phyloP scores from a whole-genome alignment of 768 basidiomycete species.

The Cyclocybe cylindracea region DNA sequence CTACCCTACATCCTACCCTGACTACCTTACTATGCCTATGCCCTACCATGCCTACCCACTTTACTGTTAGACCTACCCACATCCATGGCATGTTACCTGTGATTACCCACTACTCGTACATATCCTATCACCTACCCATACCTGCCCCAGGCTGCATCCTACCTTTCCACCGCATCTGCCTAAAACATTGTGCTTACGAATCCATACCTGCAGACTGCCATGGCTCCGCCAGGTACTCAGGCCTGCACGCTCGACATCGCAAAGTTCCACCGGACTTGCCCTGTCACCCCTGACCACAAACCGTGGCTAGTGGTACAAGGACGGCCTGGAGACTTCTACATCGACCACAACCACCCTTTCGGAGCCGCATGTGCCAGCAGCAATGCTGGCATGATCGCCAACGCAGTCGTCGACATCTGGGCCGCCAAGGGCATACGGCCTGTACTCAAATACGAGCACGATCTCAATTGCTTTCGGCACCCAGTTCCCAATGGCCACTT shows the following conservation, averaged over 20 bases:
- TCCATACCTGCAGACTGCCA: conserved; percentile 22
- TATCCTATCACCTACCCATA: too few relatives aligned
- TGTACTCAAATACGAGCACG: conserved; percentile 23
- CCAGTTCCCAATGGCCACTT: conserved; percentile 13
- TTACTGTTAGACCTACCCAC: too few relatives aligned
- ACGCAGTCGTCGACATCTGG: conserved; percentile 30
- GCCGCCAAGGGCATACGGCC: conserved; percentile 14
- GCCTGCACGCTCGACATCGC: conserved; percentile 31
- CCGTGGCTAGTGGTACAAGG: conserved; percentile 29
- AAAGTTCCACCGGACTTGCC: conserved; percentile 34
- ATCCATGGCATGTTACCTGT: too few relatives aligned
- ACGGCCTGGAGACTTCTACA: conserved; percentile 19
- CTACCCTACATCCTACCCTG: too few relatives aligned
- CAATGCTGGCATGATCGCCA: conserved; percentile 29
- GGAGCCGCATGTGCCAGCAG: conserved; percentile 27
- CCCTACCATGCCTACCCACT: too few relatives aligned
- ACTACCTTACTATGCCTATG: too few relatives aligned
- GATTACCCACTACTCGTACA: too few relatives aligned
- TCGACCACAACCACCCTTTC: conserved; percentile 32
- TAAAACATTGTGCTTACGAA: not conserved
- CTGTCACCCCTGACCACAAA: conserved; percentile 31
- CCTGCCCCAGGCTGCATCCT: not conserved
- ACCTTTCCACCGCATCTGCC: not conserved
- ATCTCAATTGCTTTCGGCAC: conserved; percentile 19
- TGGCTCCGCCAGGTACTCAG: conserved; percentile 29